phyloP scores from a whole-genome alignment of 306 rosid species.

The Prunus persica region DNA sequence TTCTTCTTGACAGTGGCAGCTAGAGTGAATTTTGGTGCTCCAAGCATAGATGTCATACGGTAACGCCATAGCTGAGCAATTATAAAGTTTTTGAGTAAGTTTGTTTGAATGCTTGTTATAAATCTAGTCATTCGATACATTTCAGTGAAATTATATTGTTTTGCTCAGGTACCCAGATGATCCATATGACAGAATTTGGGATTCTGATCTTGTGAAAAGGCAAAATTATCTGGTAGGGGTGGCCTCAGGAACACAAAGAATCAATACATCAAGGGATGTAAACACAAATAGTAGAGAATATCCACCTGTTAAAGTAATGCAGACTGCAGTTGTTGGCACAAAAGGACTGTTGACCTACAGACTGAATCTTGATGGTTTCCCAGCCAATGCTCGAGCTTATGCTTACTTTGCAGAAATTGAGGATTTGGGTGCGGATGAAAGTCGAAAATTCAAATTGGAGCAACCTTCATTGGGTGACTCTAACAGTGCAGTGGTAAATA shows the following conservation, averaged over 20 bases:
- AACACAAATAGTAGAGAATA: constrained; percentile 60
- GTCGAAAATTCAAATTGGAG: constrained; percentile 68
- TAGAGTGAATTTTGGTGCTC: constrained; percentile 89
- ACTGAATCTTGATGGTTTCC: constrained; percentile 77
- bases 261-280: constrained; percentile 56
- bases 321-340: constrained; percentile 81
- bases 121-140: neutral
- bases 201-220: constrained; percentile 81
- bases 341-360: constrained; percentile 66
- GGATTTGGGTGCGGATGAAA: constrained; percentile 62
- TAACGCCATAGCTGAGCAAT: neutral
- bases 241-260: constrained; percentile 85
- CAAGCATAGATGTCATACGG: constrained; percentile 65
- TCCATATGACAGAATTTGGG: constrained; percentile 98
- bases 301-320: constrained; percentile 88
- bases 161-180: constrained; percentile 93
- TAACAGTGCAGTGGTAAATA: constrained; percentile 82
- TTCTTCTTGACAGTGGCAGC: constrained; percentile 91
- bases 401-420: constrained; percentile 87
- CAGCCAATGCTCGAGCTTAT: constrained; percentile 81
- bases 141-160: constrained; percentile 1
- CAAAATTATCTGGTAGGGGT: constrained; percentile 89
- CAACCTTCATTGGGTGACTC: constrained; percentile 68
- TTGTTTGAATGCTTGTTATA: neutral
- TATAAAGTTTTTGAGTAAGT: neutral